Percentiles rank a stretch among this genome's conserved stretches.
These are phyloP conservation scores for Rhododendron vialii DNA, from an alignment of 148 eudicot species.

Conservation along the genomic window DNA sequence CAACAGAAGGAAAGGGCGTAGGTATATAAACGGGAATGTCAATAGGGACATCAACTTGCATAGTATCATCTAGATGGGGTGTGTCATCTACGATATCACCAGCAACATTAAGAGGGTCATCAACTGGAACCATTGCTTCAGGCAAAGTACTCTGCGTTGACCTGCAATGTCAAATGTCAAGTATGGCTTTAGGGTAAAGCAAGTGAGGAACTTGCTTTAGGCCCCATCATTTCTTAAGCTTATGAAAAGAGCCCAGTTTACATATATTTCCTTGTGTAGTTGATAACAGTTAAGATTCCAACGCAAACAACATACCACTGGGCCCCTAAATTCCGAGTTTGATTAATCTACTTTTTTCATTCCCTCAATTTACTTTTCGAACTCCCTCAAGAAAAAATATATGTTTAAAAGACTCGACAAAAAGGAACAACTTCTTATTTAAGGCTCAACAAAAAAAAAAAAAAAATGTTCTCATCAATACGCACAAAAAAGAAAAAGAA, in stretches of 20 bases:
- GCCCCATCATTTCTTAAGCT: neutral
- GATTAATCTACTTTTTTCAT: neutral
- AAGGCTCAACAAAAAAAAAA: neutral
- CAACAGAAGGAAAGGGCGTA: slow-evolving; percentile 23
- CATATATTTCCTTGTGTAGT: neutral
- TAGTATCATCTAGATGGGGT: slow-evolving; percentile 35
- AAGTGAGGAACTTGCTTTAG: neutral
- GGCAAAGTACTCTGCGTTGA: slow-evolving; percentile 80
- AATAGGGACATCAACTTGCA: slow-evolving; percentile 36
- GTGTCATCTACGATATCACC: slow-evolving; percentile 54
- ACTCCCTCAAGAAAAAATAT: neutral
- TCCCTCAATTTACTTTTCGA: neutral
- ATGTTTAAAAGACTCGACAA: neutral
- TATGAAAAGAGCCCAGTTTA: neutral
- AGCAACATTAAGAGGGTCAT: slow-evolving; percentile 37
- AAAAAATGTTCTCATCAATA: neutral
- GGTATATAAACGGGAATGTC: slow-evolving; percentile 37
- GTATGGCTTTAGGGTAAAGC: neutral
- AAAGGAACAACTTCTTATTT: neutral
- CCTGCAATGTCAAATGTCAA: slow-evolving; percentile 40
- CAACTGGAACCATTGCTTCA: slow-evolving; percentile 53
- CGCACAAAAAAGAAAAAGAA: neutral
- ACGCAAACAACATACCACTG: neutral
- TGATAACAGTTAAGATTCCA: neutral
- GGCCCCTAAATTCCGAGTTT: neutral